Evolutionary conservation across 2,329 filamentous ascomycete species (phyloP), one percentile per base, ranked within the genome.

Genomic region (Aspergillus sp.): DNA sequence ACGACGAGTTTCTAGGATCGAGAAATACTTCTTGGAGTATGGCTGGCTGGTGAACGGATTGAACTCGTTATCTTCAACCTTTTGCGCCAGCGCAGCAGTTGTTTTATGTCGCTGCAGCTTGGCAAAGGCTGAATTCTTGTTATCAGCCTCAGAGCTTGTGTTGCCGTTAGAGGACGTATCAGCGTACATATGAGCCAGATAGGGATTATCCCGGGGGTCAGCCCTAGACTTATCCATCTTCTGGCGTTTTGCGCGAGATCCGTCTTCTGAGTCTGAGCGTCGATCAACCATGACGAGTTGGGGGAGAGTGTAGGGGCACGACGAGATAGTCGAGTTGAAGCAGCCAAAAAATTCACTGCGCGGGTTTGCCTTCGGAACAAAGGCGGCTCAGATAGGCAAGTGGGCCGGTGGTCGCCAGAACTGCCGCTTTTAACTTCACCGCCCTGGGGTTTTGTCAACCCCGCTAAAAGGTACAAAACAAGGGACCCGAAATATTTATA

Each of bases 111-210:
- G 86, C 74, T 84, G 86, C 76, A 97, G 86, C 58, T 83, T 80
- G 43, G 82, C 80, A 56, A 96, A 80, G 48, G 82, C 78, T 27
- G 83, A 82, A 52, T 76, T 72, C 55, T 67, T 56, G 64, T 70
- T 60, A 60, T 65, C 62, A 55, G 57, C 55, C 63, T 60, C 59
- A 55, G 59, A 58, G 46, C 63, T 55, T 27, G 64, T 59, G 53
- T 49, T 60, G 68, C 70, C 69, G 64, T 74, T 68, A 57, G 65
- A 62, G 64, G 75, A 65, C 75, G 79, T 72, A 61, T 83, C 78
- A 62, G 88, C 82, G 76, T 93, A 87, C 86, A 90, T 89, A 77
- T 99, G 95, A 56, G 92, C 90, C 62, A 99, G 86, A 79, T 99
- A 98, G 1, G 90, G 91, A 73, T 98, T 98, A 72, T 84, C 70